phyloP scores from a whole-genome alignment of 2,329 filamentous ascomycete species.

The Graphilbum fragrans region DNA sequence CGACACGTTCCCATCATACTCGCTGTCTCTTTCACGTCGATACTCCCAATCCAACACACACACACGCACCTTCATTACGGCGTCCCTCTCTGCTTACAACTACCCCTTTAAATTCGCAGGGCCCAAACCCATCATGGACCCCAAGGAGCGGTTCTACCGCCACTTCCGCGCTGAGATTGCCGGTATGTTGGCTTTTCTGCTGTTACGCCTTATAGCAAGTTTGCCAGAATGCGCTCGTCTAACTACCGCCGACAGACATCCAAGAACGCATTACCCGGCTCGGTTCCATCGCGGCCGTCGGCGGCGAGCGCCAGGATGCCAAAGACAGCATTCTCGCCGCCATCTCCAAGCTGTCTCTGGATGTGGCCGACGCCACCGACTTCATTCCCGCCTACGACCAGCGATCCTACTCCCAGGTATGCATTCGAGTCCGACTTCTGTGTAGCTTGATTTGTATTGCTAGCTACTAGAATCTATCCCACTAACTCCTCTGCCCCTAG shows the following conservation, averaged over 20 bases:
- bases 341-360: constrained; percentile 69
- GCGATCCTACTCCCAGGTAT: constrained; percentile 68
- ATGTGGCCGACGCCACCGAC: constrained; percentile 72
- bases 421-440: not conserved
- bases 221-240: not conserved
- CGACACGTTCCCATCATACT: too few relatives aligned
- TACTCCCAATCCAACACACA: too few relatives aligned
- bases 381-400: constrained; percentile 85
- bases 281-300: constrained; percentile 45
- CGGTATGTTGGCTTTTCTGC: not conserved
- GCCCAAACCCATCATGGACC: not conserved
- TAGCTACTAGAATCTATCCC: not conserved
- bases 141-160: not conserved
- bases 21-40: too few relatives aligned
- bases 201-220: not conserved
- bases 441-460: not conserved
- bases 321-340: constrained; percentile 68
- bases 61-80: too few relatives aligned
- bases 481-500: constrained; percentile 22
- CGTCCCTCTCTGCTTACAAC: not conserved
- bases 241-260: constrained; percentile 43
- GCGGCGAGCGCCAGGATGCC: constrained; percentile 67
- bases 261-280: constrained; percentile 65
- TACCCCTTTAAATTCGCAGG: not conserved
- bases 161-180: not conserved